Base-by-base conservation (phyloP, 1,284 basidiomycete species). In the Amylostereum areolatum region DNA sequence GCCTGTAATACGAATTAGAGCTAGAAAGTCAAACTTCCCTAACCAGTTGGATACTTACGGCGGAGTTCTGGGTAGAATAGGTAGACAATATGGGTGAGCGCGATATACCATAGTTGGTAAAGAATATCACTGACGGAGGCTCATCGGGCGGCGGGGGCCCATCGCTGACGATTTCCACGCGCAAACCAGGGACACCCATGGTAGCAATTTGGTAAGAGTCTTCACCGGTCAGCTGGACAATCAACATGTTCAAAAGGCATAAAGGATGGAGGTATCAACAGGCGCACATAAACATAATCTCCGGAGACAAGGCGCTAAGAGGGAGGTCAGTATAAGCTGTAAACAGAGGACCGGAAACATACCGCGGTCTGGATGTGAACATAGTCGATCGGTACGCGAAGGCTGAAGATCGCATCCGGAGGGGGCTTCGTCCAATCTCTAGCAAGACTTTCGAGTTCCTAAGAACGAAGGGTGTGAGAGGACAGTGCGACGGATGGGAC, bases 191-290 rank as follows among this genome's bases (percentile, higher is more conserved):
- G 24, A 88, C 81, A 46, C 83, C 83, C 72, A 83, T 81, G 44
- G 79, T 78, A 29, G 87, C 87, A 53, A 90, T 89, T 69, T 89
- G 85, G 64, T 81, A 91, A 3, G 89, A 89, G 58, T 89, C 87
- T 62, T 91, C 87, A 48, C 82, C 77, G 7, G 83, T 86, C 52
- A 90, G 68, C 87, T 89, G 57, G 18, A 48, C 6, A 27, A 43
- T 43, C 41, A 12, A 55, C 47, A 52, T 46, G 31, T 25, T 52
- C 55, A 40, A 53, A 50, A 45, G 47, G 52, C 11, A 32, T n/a
- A 47, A 9, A 41, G 18, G 34, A 35, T 27, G 41, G 43, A 41
- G 34, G 27, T 7, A 36, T 36, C 32, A 48, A 47, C 53, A 51
- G 29, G 66, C 80, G 50, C 62, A 88, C 87, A 66, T 87, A 90